phyloP scores from a whole-genome alignment of 352 stramenopile genomes.

The Phytophthora sp. region DNA sequence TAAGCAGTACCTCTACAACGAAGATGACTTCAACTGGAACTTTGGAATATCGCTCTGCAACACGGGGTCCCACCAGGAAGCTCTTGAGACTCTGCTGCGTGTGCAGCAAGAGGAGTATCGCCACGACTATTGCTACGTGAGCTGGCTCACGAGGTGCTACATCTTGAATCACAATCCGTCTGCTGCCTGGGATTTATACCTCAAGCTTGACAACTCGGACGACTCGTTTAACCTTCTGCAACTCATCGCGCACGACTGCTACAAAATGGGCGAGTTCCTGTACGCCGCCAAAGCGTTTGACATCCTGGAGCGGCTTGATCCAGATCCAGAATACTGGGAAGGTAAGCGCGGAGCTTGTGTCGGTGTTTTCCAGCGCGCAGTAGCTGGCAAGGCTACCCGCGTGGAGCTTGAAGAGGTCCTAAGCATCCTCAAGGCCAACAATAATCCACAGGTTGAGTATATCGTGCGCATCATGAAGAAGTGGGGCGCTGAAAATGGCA shows the following conservation, averaged over 20 bases:
- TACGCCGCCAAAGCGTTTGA: constrained; percentile 96
- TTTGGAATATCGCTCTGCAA: constrained; percentile 94
- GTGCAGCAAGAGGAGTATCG: constrained; percentile 93
- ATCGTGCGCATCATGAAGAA: constrained; percentile 97
- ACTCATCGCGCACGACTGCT: constrained; percentile 97
- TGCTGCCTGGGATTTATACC: constrained; percentile 96
- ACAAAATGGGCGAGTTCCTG: constrained; percentile 96
- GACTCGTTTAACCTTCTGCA: constrained; percentile 96
- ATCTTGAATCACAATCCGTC: constrained; percentile 95
- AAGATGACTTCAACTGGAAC: constrained; percentile 99
- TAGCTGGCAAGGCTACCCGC: constrained; percentile 90
- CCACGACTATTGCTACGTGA: constrained; percentile 94
- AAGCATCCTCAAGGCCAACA: constrained; percentile 93
- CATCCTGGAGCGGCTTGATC: constrained; percentile 94
- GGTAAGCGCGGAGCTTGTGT: constrained; percentile 95
- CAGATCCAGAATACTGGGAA: constrained; percentile 97
- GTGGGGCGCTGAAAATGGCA: constrained; percentile 91
- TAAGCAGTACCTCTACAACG: constrained; percentile 96
- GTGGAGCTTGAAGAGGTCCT: constrained; percentile 92
- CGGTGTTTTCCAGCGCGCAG: constrained; percentile 95
- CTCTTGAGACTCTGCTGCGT: constrained; percentile 92
- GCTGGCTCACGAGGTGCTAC: constrained; percentile 92
- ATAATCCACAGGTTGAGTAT: constrained; percentile 96
- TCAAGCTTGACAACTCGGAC: constrained; percentile 96
- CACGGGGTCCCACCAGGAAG: constrained; percentile 92